Evolutionary conservation across 345 rosid species (phyloP).

Genomic region (Populus ilicifolia): DNA sequence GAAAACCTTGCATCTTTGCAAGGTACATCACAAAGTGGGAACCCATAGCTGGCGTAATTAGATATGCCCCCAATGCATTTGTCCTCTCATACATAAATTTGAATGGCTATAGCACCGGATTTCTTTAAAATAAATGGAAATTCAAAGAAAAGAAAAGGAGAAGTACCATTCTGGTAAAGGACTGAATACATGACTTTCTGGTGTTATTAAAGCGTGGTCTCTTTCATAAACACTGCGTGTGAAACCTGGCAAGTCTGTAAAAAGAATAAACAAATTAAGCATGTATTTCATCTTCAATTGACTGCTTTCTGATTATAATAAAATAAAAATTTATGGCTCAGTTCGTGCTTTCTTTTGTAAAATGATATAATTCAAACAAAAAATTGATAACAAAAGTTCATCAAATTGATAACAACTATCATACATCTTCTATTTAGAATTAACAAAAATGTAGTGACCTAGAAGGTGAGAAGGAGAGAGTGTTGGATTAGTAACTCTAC

Average conservation of each 20-base stretch:
- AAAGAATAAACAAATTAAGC: constrained; percentile 18
- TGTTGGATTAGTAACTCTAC: constrained; percentile 86
- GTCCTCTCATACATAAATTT: constrained; percentile 49
- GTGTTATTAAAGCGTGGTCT: constrained; percentile 85
- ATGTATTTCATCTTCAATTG: neutral
- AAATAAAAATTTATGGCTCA: neutral
- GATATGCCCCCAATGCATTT: constrained; percentile 73
- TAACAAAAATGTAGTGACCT: constrained; percentile 36
- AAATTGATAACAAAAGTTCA: too few species aligned
- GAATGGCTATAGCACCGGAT: constrained; percentile 14
- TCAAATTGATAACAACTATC: neutral
- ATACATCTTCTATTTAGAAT: neutral
- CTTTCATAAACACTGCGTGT: constrained; percentile 74
- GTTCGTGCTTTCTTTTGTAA: neutral
- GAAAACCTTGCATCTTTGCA: constrained; percentile 81
- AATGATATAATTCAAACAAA: neutral
- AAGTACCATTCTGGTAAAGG: constrained; percentile 82
- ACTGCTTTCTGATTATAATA: neutral
- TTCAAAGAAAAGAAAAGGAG: constrained; percentile 1
- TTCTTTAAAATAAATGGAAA: neutral
- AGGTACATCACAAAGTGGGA: constrained; percentile 91
- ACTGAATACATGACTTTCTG: constrained; percentile 91
- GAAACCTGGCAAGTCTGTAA: constrained; percentile 84
- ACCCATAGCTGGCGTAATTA: constrained; percentile 85
- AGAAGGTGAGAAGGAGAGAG: constrained; percentile 81